These are phyloP conservation scores for Linnemannia zychae DNA, from an alignment of 192 early-diverging fungal genomes.

Conservation along the genomic window DNA sequence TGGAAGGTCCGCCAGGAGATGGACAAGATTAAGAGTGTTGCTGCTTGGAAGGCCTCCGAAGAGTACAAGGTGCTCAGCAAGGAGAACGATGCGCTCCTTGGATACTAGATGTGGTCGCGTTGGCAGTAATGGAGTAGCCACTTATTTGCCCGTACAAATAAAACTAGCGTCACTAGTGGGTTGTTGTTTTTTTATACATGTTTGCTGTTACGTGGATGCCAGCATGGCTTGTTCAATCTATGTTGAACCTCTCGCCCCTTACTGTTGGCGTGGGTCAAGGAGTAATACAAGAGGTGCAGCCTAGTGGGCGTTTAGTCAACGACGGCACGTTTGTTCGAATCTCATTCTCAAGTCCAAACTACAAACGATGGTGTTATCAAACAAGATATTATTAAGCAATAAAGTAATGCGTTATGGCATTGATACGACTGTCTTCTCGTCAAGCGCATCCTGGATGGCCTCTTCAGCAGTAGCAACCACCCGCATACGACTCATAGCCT, in stretches of 20 bases:
- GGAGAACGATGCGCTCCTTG: background rate
- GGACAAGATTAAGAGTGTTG: background rate
- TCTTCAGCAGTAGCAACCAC: conserved; percentile 39
- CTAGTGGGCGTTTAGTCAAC: too few species aligned
- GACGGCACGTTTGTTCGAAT: too few species aligned
- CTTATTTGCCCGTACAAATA: background rate
- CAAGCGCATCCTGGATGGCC: conserved; percentile 38
- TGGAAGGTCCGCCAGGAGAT: conserved; percentile 20
- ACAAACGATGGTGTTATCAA: too few species aligned
- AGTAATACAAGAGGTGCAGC: too few species aligned
- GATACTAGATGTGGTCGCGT: background rate
- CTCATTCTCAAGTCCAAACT: too few species aligned
- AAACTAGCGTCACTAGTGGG: too few species aligned
- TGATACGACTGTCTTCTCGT: conserved; percentile 15
- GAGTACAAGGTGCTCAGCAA: conserved; percentile 22
- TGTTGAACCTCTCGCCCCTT: too few species aligned
- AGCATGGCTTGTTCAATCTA: too few species aligned
- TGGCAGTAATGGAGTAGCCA: too few species aligned
- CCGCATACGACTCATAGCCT: conserved; percentile 21
- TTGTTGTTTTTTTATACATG: too few species aligned
- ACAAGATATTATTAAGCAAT: background rate
- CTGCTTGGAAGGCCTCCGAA: conserved; percentile 20
- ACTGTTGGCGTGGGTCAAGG: too few species aligned
- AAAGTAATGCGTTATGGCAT: background rate
- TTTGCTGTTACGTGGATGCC: too few species aligned